Evolutionary conservation across 2,329 filamentous ascomycete genomes (phyloP).

Genomic region (Cytospora paraplurivora): DNA sequence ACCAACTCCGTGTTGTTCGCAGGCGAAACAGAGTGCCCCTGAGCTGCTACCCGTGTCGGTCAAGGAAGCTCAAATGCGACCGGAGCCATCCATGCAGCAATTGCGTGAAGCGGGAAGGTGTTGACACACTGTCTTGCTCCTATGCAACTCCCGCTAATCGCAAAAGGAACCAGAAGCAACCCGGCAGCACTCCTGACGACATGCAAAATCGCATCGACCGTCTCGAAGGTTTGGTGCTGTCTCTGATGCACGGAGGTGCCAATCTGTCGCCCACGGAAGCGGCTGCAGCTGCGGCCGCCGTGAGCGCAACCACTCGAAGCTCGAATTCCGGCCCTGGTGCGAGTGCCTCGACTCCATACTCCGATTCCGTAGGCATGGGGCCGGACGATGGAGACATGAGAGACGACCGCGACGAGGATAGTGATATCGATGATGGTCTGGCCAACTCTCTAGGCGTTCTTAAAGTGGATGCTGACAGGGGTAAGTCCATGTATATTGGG

Average conservation of each 20-base stretch:
- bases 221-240: slow-evolving; percentile 87
- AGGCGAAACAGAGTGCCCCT: slow-evolving; percentile 91
- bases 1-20: slow-evolving; percentile 83
- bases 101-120: slow-evolving; percentile 86
- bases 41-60: slow-evolving; percentile 87
- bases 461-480: slow-evolving; percentile 76
- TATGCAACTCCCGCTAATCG: slow-evolving; percentile 73
- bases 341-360: slow-evolving; percentile 47
- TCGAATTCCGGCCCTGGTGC: slow-evolving; percentile 39
- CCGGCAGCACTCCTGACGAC: slow-evolving; percentile 73
- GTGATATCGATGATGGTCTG: slow-evolving; percentile 68
- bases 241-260: slow-evolving; percentile 86
- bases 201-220: slow-evolving; percentile 99
- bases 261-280: slow-evolving; percentile 44
- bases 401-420: slow-evolving; percentile 61
- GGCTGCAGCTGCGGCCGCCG: slow-evolving; percentile 37
- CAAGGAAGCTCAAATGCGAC: slow-evolving; percentile 98
- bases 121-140: slow-evolving; percentile 77
- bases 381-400: slow-evolving; percentile 55
- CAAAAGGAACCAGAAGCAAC: slow-evolving; percentile 72
- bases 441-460: slow-evolving; percentile 78
- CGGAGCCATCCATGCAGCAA: slow-evolving; percentile 90
- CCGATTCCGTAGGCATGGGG: slow-evolving; percentile 52
- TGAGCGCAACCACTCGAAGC: slow-evolving; percentile 33
- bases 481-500: slow-evolving; percentile 79